Percentiles rank a stretch among this genome's conserved stretches.
Conservation (phyloP, 2,329 filamentous ascomycete species). For the Coniochaeta prunicola region DNA sequence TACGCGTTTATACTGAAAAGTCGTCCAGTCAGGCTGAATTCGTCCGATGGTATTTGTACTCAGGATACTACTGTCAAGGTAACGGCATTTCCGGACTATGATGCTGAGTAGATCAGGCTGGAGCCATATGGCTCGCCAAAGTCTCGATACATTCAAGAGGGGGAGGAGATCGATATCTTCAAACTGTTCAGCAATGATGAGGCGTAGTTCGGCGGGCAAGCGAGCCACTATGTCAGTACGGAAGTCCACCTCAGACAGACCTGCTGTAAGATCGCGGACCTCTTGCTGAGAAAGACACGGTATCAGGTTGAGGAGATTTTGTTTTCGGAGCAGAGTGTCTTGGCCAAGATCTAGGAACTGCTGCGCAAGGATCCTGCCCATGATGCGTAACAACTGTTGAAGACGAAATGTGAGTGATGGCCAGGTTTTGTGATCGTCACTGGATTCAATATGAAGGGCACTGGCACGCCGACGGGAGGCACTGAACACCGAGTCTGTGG, state of each 20-base stretch:
- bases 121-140: constrained; percentile 8
- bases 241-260: constrained; percentile 1
- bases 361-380: background rate
- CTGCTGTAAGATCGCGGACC: constrained; percentile 1
- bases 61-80: background rate
- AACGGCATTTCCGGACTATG: constrained; percentile 1
- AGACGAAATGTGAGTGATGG: background rate
- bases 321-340: constrained; percentile 11
- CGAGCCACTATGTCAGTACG: constrained; percentile 7
- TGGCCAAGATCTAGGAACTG: constrained; percentile 12
- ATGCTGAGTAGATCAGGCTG: constrained; percentile 2
- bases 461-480: too few species aligned
- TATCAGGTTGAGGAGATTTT: constrained; percentile 3
- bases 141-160: constrained; percentile 5
- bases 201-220: constrained; percentile 6
- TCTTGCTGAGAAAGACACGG: constrained; percentile 4
- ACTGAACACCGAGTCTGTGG: too few species aligned
- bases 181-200: constrained; percentile 6
- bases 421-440: too few species aligned
- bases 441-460: too few species aligned
- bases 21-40: background rate
- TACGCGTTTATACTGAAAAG: background rate
- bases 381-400: background rate
- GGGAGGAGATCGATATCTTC: constrained; percentile 2
- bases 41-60: background rate